Evolutionary conservation across 1,139 yeast species (phyloP).

Genomic region (Blastobotrys malaysiensis): DNA sequence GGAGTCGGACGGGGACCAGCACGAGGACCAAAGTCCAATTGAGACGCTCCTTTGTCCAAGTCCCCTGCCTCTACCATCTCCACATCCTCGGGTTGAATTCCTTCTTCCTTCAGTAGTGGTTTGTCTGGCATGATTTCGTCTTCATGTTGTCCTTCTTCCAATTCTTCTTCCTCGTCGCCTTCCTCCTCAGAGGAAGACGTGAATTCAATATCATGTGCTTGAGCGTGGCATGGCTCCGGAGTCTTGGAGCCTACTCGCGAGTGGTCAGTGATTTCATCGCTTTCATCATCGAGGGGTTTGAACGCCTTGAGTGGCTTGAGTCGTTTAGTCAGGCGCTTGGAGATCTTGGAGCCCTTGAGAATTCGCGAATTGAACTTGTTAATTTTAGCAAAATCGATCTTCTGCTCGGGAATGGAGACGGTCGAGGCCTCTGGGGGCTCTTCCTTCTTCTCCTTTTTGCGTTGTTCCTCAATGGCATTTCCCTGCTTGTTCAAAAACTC

Average conservation of each 20-base stretch:
- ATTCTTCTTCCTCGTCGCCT: neutral
- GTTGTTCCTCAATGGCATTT: neutral
- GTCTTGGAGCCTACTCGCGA: neutral
- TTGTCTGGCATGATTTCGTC: neutral
- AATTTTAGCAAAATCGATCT: conserved; percentile 37
- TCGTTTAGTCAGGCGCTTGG: neutral
- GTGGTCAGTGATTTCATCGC: neutral
- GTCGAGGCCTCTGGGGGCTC: neutral
- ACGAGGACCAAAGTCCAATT: conserved; percentile 3
- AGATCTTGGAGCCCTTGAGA: neutral
- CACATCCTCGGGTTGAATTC: neutral
- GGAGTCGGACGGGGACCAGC: conserved; percentile 1
- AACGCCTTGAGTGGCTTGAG: neutral
- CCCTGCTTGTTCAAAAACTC: conserved; percentile 43
- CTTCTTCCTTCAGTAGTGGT: neutral
- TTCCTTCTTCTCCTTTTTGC: neutral
- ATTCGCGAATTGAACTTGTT: conserved; percentile 28
- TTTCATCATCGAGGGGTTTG: neutral
- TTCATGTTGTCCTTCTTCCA: conserved; percentile 2
- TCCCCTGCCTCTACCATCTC: neutral
- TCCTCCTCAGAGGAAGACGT: neutral
- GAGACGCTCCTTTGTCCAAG: neutral
- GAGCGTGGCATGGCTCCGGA: neutral
- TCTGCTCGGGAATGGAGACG: neutral
- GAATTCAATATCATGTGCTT: neutral